phyloP scores from a whole-genome alignment of 495 filamentous ascomycete genomes.

The Neurospora tetrasperma region DNA sequence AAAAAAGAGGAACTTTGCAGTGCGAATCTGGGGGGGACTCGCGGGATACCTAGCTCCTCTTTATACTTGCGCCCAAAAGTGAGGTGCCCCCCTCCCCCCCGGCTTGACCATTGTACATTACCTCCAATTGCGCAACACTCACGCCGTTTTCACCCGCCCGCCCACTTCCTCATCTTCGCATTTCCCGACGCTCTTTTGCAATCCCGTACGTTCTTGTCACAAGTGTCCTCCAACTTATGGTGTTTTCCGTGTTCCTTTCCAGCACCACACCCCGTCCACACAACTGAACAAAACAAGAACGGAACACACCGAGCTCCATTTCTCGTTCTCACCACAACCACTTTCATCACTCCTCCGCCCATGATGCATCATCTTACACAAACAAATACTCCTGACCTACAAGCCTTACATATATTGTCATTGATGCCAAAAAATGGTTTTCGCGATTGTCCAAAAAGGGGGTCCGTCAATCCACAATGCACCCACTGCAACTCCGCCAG shows the following conservation, averaged over 20 bases:
- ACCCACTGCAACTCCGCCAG: neutral
- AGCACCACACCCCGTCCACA: neutral
- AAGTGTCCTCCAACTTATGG: neutral
- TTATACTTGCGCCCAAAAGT: constrained; percentile 19
- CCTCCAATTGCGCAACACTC: neutral
- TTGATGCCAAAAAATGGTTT: neutral
- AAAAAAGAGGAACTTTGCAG: neutral
- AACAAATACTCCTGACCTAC: neutral
- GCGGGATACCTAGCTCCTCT: constrained; percentile 12
- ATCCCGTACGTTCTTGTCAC: neutral
- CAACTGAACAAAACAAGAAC: neutral
- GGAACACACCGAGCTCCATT: neutral
- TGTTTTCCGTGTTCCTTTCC: neutral
- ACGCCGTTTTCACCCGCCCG: neutral
- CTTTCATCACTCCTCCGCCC: neutral
- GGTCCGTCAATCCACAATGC: neutral
- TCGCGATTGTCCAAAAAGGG: neutral
- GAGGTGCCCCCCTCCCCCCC: neutral
- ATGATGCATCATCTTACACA: neutral
- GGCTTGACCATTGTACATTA: neutral
- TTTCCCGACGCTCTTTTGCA: neutral
- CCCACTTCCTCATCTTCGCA: neutral
- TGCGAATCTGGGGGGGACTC: constrained; percentile 1
- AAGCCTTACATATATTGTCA: neutral
- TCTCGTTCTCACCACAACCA: neutral